A percentile compares a stretch with the other conserved stretches of the same genome.
Conservation (phyloP, 495 filamentous ascomycete species). For the Rusavskia elegans region DNA sequence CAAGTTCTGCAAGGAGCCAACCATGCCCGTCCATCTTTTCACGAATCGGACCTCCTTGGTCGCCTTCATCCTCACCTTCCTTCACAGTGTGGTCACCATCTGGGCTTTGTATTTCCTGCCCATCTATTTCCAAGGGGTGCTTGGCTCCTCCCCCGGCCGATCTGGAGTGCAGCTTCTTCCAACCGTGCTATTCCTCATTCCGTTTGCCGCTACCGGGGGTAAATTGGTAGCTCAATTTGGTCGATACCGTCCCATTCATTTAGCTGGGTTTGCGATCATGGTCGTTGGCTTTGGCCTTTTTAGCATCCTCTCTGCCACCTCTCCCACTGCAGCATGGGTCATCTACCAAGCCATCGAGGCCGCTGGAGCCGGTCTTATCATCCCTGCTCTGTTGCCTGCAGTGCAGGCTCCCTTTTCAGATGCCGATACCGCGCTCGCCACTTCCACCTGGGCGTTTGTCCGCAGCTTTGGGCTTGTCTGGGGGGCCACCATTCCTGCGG, state of each 20-base stretch:
- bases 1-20: slow-evolving; percentile 6
- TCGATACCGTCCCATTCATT: slow-evolving; percentile 28
- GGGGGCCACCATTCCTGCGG: slow-evolving; percentile 32
- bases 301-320: slow-evolving; percentile 17
- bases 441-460: slow-evolving; percentile 28
- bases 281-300: slow-evolving; percentile 27
- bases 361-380: slow-evolving; percentile 18
- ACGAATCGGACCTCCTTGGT: slow-evolving; percentile 10
- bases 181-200: slow-evolving; percentile 17
- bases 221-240: slow-evolving; percentile 25
- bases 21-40: slow-evolving; percentile 10
- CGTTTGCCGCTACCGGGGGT: slow-evolving; percentile 17
- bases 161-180: slow-evolving; percentile 27
- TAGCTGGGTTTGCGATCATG: slow-evolving; percentile 22
- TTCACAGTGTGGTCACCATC: slow-evolving; percentile 8
- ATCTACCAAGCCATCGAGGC: slow-evolving; percentile 17
- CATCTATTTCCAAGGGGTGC: slow-evolving; percentile 31
- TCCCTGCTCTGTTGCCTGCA: slow-evolving; percentile 21
- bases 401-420: slow-evolving; percentile 22
- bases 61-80: slow-evolving; percentile 14
- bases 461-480: slow-evolving; percentile 32
- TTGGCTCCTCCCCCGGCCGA: slow-evolving; percentile 12
- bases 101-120: slow-evolving; percentile 31
- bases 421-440: slow-evolving; percentile 23
- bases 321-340: slow-evolving; percentile 15